A percentile compares a stretch with the other conserved stretches of the same genome.
phyloP scores from a whole-genome alignment of 176 grass and related monocot species.

The Carex pumila region DNA sequence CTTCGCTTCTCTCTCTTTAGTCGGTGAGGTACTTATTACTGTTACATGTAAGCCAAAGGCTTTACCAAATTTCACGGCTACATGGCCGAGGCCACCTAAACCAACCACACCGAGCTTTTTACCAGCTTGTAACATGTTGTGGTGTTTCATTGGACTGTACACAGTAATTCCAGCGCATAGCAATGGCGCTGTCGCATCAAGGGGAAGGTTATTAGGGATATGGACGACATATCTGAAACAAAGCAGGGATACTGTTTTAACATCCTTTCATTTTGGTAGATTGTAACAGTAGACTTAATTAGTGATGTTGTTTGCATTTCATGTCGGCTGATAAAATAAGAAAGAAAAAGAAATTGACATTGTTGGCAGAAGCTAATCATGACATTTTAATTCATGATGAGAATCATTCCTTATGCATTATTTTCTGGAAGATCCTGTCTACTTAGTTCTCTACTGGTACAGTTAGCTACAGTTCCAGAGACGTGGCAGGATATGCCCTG shows the following conservation, averaged over 20 bases:
- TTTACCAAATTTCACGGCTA: conserved; percentile 68
- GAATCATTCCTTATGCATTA: no score
- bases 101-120: conserved; percentile 53
- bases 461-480: no score
- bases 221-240: conserved; percentile 42
- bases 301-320: not conserved
- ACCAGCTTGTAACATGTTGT: conserved; percentile 45
- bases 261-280: not conserved
- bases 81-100: conserved; percentile 60
- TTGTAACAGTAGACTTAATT: not conserved
- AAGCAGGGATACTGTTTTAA: not conserved
- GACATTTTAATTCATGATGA: no score
- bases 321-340: not conserved
- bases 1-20: conserved; percentile 59
- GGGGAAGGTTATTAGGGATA: conserved; percentile 41
- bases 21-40: conserved; percentile 61
- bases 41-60: conserved; percentile 53
- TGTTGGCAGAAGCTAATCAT: no score
- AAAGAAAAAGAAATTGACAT: no score
- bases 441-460: no score
- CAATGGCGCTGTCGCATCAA: conserved; percentile 57
- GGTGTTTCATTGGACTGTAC: conserved; percentile 64
- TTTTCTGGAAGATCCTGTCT: no score
- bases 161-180: conserved; percentile 68
- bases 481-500: no score